Conservation (phyloP, 225 moss, liverwort and hornwort species). For the Physcomitrium patens region DNA sequence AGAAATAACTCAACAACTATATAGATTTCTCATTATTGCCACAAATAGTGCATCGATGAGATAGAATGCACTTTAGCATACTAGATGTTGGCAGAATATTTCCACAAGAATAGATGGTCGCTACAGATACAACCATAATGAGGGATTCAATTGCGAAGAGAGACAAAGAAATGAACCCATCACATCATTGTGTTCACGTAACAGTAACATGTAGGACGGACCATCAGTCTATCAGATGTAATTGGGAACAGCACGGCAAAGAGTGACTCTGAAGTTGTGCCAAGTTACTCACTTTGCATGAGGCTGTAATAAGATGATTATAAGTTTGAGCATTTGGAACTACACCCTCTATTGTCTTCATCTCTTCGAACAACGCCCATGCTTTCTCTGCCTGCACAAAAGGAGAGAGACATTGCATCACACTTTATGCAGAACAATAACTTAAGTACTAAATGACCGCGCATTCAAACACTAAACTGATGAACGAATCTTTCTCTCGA, state of each 20-base stretch:
- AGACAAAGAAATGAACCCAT: background rate
- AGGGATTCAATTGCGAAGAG: background rate
- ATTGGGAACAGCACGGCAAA: conserved; percentile 16
- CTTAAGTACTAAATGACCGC: too few species aligned
- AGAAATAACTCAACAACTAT: conserved; percentile 16
- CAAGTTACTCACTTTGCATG: conserved; percentile 68
- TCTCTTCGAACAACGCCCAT: conserved; percentile 80
- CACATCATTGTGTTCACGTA: conserved; percentile 9
- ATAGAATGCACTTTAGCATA: conserved; percentile 5
- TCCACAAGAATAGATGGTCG: background rate
- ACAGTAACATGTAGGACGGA: conserved; percentile 26
- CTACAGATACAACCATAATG: conserved; percentile 1
- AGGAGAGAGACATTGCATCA: conserved; percentile 24
- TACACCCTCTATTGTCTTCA: conserved; percentile 67
- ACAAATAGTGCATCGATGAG: conserved; percentile 21
- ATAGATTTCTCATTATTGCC: background rate
- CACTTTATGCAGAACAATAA: background rate
- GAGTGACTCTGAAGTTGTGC: conserved; percentile 2
- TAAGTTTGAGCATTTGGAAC: conserved; percentile 80
- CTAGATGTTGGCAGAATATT: conserved; percentile 13
- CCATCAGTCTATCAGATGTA: conserved; percentile 16
- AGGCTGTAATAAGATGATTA: conserved; percentile 77
- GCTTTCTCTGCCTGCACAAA: conserved; percentile 74
- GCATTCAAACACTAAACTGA: too few species aligned
- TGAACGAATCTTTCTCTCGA: too few species aligned